These are phyloP conservation scores for Colletotrichum euphorbiae DNA, from an alignment of 2,329 filamentous ascomycete genomes.

Conservation along the genomic window DNA sequence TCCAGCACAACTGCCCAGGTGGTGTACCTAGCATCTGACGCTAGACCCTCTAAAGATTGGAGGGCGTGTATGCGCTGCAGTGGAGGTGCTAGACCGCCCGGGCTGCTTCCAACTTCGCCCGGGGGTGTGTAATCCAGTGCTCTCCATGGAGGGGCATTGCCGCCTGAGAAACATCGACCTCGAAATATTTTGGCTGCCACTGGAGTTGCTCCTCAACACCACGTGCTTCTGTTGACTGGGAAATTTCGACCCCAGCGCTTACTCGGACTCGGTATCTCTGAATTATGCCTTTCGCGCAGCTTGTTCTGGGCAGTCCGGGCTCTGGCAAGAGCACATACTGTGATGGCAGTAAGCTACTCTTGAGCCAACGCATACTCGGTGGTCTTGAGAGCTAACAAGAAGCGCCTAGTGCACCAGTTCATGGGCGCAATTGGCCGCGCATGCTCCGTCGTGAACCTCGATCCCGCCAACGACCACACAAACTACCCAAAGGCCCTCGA, in stretches of 20 bases:
- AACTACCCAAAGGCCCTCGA: conserved; percentile 91
- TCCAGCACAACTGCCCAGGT: conserved; percentile 6
- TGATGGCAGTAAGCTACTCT: conserved; percentile 79
- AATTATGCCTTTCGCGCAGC: conserved; percentile 74
- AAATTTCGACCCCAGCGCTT: neutral
- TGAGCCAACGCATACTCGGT: conserved; percentile 16
- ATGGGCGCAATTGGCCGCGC: conserved; percentile 94
- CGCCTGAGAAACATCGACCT: conserved; percentile 23
- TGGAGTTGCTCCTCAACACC: neutral
- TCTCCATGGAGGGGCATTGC: conserved; percentile 31
- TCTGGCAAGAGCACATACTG: conserved; percentile 98
- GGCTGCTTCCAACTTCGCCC: too few species aligned
- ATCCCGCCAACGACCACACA: conserved; percentile 94
- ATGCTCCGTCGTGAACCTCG: conserved; percentile 94
- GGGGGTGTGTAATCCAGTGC: conserved; percentile 4
- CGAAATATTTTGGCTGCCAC: neutral
- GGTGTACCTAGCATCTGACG: conserved; percentile 26
- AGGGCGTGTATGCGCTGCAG: neutral
- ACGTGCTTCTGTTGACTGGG: neutral
- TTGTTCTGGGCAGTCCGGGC: conserved; percentile 93
- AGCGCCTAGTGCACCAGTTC: conserved; percentile 85
- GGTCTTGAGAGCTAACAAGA: conserved; percentile 21
- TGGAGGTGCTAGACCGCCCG: neutral
- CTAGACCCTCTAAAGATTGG: neutral
- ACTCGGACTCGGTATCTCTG: neutral